Percentiles rank a stretch among this genome's conserved stretches.
Evolutionary conservation across 768 basidiomycete genomes (phyloP).

Genomic region (Agrocybe chaxingu): DNA sequence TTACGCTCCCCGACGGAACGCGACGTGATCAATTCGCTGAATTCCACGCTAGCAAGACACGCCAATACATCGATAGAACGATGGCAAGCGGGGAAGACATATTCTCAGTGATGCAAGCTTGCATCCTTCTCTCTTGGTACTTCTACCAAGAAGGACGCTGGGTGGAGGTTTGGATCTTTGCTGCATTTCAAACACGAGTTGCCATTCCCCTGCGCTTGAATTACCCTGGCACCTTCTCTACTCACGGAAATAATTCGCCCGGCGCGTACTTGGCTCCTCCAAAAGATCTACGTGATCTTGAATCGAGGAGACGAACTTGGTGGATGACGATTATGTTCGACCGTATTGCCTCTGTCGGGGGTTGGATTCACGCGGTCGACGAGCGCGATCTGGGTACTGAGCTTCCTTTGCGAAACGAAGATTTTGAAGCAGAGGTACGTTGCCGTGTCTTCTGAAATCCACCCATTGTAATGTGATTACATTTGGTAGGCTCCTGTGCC

Average conservation of each 20-base stretch:
- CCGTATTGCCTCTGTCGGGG: slow-evolving; percentile 75
- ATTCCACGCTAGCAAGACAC: slow-evolving; percentile 83
- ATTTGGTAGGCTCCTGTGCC: slow-evolving; percentile 50
- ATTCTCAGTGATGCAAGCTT: slow-evolving; percentile 84
- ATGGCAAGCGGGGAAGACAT: slow-evolving; percentile 90
- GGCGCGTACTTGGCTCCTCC: slow-evolving; percentile 81
- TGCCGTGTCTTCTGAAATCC: background rate
- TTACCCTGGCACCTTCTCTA: slow-evolving; percentile 80
- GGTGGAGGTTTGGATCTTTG: slow-evolving; percentile 93
- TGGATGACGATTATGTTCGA: slow-evolving; percentile 91
- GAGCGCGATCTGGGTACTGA: slow-evolving; percentile 85
- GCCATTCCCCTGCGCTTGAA: slow-evolving; percentile 81
- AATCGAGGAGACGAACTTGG: slow-evolving; percentile 80
- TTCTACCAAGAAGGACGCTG: slow-evolving; percentile 87
- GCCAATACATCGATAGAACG: slow-evolving; percentile 82
- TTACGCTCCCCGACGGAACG: slow-evolving; percentile 68
- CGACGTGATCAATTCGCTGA: slow-evolving; percentile 85
- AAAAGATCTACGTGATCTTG: slow-evolving; percentile 69
- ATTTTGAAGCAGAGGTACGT: slow-evolving; percentile 74
- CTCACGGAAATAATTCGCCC: slow-evolving; percentile 63
- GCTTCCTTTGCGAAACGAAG: slow-evolving; percentile 68
- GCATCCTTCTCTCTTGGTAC: slow-evolving; percentile 85
- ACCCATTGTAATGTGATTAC: background rate
- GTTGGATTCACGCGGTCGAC: slow-evolving; percentile 84
- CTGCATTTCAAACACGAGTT: slow-evolving; percentile 79